Evolutionary conservation across 176 grass and related monocot species (phyloP), one percentile per base, ranked within the genome.

Genomic region (Puya raimondii): DNA sequence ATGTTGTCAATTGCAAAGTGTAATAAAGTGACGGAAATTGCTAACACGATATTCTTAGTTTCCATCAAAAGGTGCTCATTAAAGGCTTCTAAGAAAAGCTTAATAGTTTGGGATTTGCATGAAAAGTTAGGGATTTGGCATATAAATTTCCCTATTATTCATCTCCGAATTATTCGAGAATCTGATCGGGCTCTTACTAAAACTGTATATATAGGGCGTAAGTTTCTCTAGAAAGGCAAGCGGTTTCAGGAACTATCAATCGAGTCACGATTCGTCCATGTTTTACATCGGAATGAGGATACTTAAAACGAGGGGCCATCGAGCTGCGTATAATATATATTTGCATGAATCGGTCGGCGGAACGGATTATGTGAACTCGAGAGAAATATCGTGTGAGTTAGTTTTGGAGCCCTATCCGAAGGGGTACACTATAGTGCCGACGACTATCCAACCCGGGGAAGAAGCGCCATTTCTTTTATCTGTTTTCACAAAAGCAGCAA

Each of bases 401-500:
- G 87, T 99, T 25, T 83, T 99, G 70, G 94, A 99, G 54, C 94
- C 94, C 47, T 99, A 99, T 73, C 87, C 89, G 2, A 93, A 99
- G 78, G 94, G 94, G 72, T 99, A 99, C 69, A 99, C 94, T n/a
- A 99, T 99, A 70, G 89, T 99, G 63, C 94, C 94, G 15, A 99
- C 89, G 59, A 99, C 89, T 23, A 93, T 99, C 71, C 94, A 99
- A 79, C 94, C 94, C 63, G 94, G 89, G 66, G 94, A 99, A 78
- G 94, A 99, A 85, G 94, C 94, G 68, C 94, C 94, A 66, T 99
- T 99, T 85, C 85, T 99, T 75, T 79, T 99, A 70, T 99, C 94
- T 65, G 94, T 99, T 88, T 99, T 99, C 72, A 93, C 94, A 75
- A 99, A 99, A 77, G 94, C 89, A 78, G 69, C 89, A 66, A 88